Percentiles rank a stretch among this genome's conserved stretches.
Evolutionary conservation across 129 eudicot species (phyloP).

Genomic region (Lactuca sativa): DNA sequence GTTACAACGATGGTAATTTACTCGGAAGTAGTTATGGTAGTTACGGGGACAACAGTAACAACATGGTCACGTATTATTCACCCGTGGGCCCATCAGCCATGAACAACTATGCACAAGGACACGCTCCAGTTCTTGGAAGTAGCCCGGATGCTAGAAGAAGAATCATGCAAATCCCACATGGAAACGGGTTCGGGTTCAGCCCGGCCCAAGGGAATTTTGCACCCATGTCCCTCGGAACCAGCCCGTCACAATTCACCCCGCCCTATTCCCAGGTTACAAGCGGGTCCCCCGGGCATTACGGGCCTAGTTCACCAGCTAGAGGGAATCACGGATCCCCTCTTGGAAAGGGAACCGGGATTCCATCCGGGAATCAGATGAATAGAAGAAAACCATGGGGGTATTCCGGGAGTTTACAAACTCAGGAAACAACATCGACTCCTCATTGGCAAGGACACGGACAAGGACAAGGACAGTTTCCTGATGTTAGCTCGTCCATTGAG

Average conservation of each 20-base stretch:
- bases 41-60: conserved; percentile 77
- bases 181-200: conserved; percentile 73
- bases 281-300: conserved; percentile 94
- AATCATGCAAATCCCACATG: conserved; percentile 63
- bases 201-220: conserved; percentile 72
- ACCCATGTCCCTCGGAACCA: conserved; percentile 95
- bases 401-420: conserved; percentile 55
- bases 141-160: conserved; percentile 86
- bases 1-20: conserved; percentile 68
- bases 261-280: conserved; percentile 70
- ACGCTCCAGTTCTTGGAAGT: conserved; percentile 61
- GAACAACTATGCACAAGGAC: conserved; percentile 66
- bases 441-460: conserved; percentile 57
- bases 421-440: conserved; percentile 52
- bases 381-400: conserved; percentile 73
- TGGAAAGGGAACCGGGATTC: conserved; percentile 56
- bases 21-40: conserved; percentile 96
- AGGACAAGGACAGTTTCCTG: conserved; percentile 59
- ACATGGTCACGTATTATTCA: conserved; percentile 67
- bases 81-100: conserved; percentile 92
- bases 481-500: conserved; percentile 36
- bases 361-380: conserved; percentile 49
- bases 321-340: conserved; percentile 93
- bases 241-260: conserved; percentile 98
- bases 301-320: conserved; percentile 86